phyloP scores from a whole-genome alignment of 2,329 filamentous ascomycete genomes.

The Hymenoscyphus linearis region DNA sequence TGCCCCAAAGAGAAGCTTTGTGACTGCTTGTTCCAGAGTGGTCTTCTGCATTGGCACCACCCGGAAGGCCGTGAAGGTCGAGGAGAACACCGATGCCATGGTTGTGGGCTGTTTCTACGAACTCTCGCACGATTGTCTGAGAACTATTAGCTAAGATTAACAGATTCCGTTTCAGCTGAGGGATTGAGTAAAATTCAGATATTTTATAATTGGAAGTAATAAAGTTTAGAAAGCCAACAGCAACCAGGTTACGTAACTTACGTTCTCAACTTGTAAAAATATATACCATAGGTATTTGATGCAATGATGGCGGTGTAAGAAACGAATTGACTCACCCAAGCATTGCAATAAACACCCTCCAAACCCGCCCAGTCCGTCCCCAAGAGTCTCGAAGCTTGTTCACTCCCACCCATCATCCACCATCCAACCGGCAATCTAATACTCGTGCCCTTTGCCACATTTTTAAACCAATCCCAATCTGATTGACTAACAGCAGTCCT shows the following conservation, averaged over 20 bases:
- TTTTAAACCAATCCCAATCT: constrained; percentile 48
- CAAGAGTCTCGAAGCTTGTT: constrained; percentile 37
- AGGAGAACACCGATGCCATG: constrained; percentile 51
- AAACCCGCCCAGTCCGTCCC: constrained; percentile 46
- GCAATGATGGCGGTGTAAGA: neutral
- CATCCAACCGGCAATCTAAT: constrained; percentile 57
- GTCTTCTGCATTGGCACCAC: constrained; percentile 49
- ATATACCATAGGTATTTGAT: neutral
- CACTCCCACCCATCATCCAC: constrained; percentile 45
- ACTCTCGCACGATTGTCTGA: constrained; percentile 16
- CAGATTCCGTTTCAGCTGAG: neutral
- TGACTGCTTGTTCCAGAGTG: constrained; percentile 51
- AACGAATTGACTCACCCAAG: constrained; percentile 37
- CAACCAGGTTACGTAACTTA: neutral
- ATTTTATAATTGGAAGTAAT: too few species aligned
- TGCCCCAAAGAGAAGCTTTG: constrained; percentile 47
- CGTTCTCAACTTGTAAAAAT: neutral
- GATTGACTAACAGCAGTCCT: constrained; percentile 42
- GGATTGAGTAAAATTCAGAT: too few species aligned
- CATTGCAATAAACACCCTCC: constrained; percentile 44
- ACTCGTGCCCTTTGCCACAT: constrained; percentile 48
- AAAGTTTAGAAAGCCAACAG: neutral
- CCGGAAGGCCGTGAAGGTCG: constrained; percentile 53
- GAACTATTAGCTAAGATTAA: neutral
- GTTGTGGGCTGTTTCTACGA: constrained; percentile 40